Evolutionary conservation across 768 basidiomycete species (phyloP).

Genomic region (Suillus tomentosus): DNA sequence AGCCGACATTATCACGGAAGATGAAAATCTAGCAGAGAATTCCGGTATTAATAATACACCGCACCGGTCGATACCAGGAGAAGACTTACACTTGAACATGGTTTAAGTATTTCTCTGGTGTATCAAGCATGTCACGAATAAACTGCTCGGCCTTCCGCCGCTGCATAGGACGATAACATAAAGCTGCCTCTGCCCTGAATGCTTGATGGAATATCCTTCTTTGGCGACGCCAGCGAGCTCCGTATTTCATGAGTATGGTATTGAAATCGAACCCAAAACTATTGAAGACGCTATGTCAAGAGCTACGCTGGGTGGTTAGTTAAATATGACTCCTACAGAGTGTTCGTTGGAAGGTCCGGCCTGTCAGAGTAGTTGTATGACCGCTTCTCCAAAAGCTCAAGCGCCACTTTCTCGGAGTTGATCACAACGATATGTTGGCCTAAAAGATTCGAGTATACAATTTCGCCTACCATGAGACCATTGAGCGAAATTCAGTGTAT

Average conservation of each 20-base stretch:
- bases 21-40: conserved; percentile 24
- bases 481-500: neutral
- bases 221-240: conserved; percentile 38
- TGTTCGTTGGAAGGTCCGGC: conserved; percentile 26
- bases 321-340: conserved; percentile 17
- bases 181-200: conserved; percentile 29
- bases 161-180: conserved; percentile 35
- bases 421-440: conserved; percentile 29
- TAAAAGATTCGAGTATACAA: conserved; percentile 29
- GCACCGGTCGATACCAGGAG: neutral
- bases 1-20: conserved; percentile 32
- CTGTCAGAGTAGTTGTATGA: conserved; percentile 35
- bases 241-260: conserved; percentile 37
- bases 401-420: conserved; percentile 27
- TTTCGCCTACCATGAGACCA: conserved; percentile 21
- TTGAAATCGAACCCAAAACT: conserved; percentile 38
- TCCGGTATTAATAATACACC: neutral
- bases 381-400: conserved; percentile 28
- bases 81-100: conserved; percentile 7
- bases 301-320: neutral
- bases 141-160: conserved; percentile 31
- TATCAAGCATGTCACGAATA: conserved; percentile 29
- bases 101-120: conserved; percentile 22
- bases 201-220: conserved; percentile 39
- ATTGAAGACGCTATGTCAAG: neutral